Percentiles rank a stretch among this genome's conserved stretches.
These are phyloP conservation scores for Hymenoscyphus linearis DNA, from an alignment of 2,329 filamentous ascomycete species.

Conservation along the genomic window DNA sequence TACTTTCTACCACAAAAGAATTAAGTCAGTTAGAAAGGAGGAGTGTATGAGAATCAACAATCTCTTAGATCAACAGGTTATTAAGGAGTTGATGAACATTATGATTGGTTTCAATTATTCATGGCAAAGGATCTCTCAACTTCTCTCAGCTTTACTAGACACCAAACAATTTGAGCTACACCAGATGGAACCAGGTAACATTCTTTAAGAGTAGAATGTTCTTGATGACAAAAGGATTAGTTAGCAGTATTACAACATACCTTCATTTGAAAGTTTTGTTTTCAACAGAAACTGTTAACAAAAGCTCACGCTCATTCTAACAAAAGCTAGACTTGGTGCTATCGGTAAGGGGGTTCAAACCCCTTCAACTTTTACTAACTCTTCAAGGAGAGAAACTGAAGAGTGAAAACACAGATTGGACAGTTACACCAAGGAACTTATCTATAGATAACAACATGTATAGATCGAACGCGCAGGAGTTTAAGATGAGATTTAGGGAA, in stretches of 20 bases:
- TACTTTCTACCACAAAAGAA: no score
- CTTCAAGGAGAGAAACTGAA: constrained; percentile 2
- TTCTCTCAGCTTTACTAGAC: constrained; percentile 2
- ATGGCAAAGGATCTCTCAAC: constrained; percentile 8
- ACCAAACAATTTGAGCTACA: constrained; percentile 4
- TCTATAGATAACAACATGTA: constrained; percentile 4
- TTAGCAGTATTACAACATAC: constrained; percentile 5
- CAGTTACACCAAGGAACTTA: background rate
- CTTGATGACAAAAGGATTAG: constrained; percentile 12
- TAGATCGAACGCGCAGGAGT: background rate
- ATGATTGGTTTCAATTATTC: constrained; percentile 11
- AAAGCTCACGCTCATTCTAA: constrained; percentile 12
- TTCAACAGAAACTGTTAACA: constrained; percentile 14
- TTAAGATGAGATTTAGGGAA: background rate
- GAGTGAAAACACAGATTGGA: constrained; percentile 1
- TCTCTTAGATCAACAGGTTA: constrained; percentile 9
- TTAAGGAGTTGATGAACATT: constrained; percentile 6
- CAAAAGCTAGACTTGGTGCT: constrained; percentile 8
- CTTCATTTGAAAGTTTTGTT: constrained; percentile 8
- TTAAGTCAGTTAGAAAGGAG: constrained; percentile 1
- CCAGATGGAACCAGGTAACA: constrained; percentile 12
- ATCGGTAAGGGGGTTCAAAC: no score
- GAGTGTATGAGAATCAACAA: constrained; percentile 6
- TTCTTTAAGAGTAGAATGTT: constrained; percentile 16
- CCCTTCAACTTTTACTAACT: background rate